Evolutionary conservation across 257 asterid species (phyloP).

Genomic region (Perilla frutescens): DNA sequence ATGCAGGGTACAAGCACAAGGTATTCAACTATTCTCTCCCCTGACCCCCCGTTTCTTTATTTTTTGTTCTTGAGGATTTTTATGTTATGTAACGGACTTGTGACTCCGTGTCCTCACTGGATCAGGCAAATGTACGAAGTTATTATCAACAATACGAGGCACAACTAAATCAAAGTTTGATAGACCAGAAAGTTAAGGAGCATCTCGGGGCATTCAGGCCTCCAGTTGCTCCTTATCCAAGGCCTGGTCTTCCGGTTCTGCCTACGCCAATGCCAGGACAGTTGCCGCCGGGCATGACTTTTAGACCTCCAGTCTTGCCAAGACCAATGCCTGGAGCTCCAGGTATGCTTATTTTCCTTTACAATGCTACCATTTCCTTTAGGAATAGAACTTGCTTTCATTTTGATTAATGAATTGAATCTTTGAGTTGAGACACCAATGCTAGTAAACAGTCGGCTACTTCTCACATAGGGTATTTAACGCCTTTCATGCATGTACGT

Average conservation of each 20-base stretch:
- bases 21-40: slow-evolving; percentile 39
- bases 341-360: slow-evolving; percentile 45
- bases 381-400: background rate
- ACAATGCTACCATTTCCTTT: background rate
- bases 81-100: background rate
- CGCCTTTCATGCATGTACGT: slow-evolving; percentile 1
- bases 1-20: slow-evolving; percentile 98
- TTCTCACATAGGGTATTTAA: background rate
- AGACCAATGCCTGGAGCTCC: slow-evolving; percentile 80
- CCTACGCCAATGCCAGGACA: slow-evolving; percentile 70
- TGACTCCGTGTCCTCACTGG: slow-evolving; percentile 26
- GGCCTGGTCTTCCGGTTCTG: slow-evolving; percentile 76
- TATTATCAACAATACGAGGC: slow-evolving; percentile 98
- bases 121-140: slow-evolving; percentile 85
- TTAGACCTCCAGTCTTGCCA: slow-evolving; percentile 79
- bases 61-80: slow-evolving; percentile 1
- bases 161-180: slow-evolving; percentile 87
- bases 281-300: slow-evolving; percentile 51
- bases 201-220: slow-evolving; percentile 93
- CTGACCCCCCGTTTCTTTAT: background rate
- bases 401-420: background rate
- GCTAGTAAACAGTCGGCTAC: background rate
- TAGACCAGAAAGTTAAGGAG: slow-evolving; percentile 94
- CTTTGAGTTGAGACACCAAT: background rate
- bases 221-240: slow-evolving; percentile 63